These are phyloP conservation scores for Geotrichum europaeum DNA, from an alignment of 1,139 yeast genomes.

Conservation along the genomic window DNA sequence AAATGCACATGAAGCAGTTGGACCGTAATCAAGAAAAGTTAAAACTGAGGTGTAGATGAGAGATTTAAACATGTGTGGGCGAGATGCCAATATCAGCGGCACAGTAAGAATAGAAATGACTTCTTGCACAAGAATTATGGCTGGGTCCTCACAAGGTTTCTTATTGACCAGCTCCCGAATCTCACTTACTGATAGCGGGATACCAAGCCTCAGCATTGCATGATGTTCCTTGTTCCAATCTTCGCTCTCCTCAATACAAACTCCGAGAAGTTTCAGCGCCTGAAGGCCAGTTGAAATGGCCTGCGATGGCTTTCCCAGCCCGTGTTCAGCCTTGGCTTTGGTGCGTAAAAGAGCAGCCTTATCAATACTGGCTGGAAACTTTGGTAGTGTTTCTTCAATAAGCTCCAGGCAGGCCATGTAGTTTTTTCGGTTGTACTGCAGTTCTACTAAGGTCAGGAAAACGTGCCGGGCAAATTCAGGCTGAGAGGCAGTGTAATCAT, in stretches of 20 bases:
- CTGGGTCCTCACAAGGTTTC: slow-evolving; percentile 33
- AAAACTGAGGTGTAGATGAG: slow-evolving; percentile 31
- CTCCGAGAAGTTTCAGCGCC: slow-evolving; percentile 26
- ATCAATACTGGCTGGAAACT: slow-evolving; percentile 23
- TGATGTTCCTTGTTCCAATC: slow-evolving; percentile 31
- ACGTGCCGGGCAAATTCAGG: slow-evolving; percentile 24
- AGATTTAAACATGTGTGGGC: slow-evolving; percentile 26
- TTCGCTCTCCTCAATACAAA: slow-evolving; percentile 35
- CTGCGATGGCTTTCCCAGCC: slow-evolving; percentile 34
- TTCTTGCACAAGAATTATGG: slow-evolving; percentile 39
- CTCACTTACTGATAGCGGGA: slow-evolving; percentile 43
- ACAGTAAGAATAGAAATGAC: slow-evolving; percentile 41
- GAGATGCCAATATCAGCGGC: slow-evolving; percentile 28
- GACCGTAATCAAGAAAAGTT: slow-evolving; percentile 34
- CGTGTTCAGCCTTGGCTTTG: slow-evolving; percentile 41
- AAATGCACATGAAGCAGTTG: slow-evolving; percentile 33
- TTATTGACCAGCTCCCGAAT: slow-evolving; percentile 37
- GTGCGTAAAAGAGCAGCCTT: slow-evolving; percentile 31
- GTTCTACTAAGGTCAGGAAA: slow-evolving; percentile 26
- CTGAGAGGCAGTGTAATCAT: slow-evolving; percentile 17
- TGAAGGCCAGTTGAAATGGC: slow-evolving; percentile 32
- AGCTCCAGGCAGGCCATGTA: slow-evolving; percentile 26
- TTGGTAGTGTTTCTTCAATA: slow-evolving; percentile 21
- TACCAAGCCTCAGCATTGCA: slow-evolving; percentile 30
- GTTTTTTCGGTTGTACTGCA: slow-evolving; percentile 27